Conservation (phyloP, 2,329 filamentous ascomycete species). For the Neonectria coccinea region DNA sequence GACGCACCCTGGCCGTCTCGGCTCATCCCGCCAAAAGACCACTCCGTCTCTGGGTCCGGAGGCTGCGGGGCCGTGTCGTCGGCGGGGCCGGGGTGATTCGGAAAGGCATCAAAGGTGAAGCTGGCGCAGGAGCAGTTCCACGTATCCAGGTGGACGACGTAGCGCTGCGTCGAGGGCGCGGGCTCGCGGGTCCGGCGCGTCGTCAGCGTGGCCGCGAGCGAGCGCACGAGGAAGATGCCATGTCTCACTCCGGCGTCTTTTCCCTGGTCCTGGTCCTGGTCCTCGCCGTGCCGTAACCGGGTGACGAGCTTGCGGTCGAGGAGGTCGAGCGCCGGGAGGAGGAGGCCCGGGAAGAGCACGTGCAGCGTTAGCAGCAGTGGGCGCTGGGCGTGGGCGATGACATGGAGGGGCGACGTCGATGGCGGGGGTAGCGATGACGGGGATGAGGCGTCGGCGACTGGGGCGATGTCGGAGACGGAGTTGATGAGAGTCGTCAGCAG, state of each 20-base stretch:
- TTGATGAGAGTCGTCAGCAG: conserved; percentile 64
- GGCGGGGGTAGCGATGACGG: conserved; percentile 43
- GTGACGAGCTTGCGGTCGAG: conserved; percentile 82
- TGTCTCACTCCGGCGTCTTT: conserved; percentile 24
- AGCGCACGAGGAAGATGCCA: conserved; percentile 72
- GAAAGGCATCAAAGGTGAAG: conserved; percentile 81
- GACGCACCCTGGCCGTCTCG: conserved; percentile 49
- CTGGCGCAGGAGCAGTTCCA: conserved; percentile 94
- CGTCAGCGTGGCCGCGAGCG: conserved; percentile 56
- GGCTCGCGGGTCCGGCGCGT: conserved; percentile 38
- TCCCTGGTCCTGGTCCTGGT: background rate
- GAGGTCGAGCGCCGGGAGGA: conserved; percentile 88
- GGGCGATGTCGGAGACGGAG: conserved; percentile 49
- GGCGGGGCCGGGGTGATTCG: conserved; percentile 27
- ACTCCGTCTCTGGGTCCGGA: conserved; percentile 30
- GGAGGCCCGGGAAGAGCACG: conserved; percentile 82
- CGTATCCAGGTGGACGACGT: conserved; percentile 77
- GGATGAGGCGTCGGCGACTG: conserved; percentile 6
- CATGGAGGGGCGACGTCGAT: conserved; percentile 33
- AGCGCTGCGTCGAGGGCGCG: conserved; percentile 51
- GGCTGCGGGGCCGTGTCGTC: conserved; percentile 1
- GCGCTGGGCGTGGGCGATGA: conserved; percentile 50
- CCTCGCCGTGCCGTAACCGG: conserved; percentile 53
- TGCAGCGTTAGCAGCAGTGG: conserved; percentile 82
- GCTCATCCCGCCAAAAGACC: conserved; percentile 65